A percentile compares a stretch with the other conserved stretches of the same genome.
phyloP scores from a whole-genome alignment of 2,329 filamentous ascomycete genomes.

The Dichotomopilus funicola region DNA sequence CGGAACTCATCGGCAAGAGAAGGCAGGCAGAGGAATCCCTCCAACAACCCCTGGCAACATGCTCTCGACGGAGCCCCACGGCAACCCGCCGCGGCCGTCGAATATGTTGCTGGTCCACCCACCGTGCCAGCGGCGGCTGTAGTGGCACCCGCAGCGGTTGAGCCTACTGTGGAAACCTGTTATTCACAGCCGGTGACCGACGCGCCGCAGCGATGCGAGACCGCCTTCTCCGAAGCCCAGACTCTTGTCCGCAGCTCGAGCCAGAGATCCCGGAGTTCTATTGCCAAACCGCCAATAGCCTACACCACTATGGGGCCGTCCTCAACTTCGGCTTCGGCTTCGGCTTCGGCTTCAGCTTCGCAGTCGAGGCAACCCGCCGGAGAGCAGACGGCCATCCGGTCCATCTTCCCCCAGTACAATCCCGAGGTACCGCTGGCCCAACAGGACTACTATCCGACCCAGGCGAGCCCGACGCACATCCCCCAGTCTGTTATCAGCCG shows the following conservation, averaged over 20 bases:
- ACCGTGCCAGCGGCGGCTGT: slow-evolving; percentile 4
- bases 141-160: slow-evolving; percentile 13
- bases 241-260: slow-evolving; percentile 45
- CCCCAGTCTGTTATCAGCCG: slow-evolving; percentile 60
- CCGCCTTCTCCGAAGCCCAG: slow-evolving; percentile 45
- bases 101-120: background rate
- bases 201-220: slow-evolving; percentile 41
- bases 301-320: slow-evolving; percentile 17
- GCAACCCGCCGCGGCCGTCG: slow-evolving; percentile 3
- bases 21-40: slow-evolving; percentile 26
- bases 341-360: slow-evolving; percentile 4
- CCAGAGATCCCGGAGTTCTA: slow-evolving; percentile 47
- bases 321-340: background rate
- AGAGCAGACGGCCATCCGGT: slow-evolving; percentile 47
- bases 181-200: slow-evolving; percentile 37
- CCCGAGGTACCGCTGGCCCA: slow-evolving; percentile 57
- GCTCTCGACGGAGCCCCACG: slow-evolving; percentile 15
- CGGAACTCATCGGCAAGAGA: slow-evolving; percentile 31
- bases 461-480: slow-evolving; percentile 56
- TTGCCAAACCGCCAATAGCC: slow-evolving; percentile 46
- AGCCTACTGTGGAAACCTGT: slow-evolving; percentile 12
- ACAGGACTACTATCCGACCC: slow-evolving; percentile 65
- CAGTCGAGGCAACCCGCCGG: slow-evolving; percentile 9
- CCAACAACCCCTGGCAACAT: slow-evolving; percentile 25
- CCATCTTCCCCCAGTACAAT: slow-evolving; percentile 73